phyloP scores from a whole-genome alignment of 169 alveolate species.

The Plasmodium knowlesi region DNA sequence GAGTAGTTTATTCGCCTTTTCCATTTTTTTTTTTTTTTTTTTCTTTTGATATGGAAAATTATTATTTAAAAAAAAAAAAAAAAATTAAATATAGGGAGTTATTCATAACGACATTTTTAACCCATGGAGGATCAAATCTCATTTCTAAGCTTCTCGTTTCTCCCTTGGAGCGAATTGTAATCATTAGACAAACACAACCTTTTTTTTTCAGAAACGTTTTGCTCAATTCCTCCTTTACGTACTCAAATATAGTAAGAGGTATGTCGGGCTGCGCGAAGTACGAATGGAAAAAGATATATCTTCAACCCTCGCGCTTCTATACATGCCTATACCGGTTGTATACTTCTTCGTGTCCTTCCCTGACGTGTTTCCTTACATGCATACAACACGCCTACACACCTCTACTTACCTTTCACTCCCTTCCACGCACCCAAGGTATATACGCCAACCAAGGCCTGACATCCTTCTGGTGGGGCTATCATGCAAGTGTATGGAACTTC shows the following conservation, averaged over 20 bases:
- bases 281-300: background rate
- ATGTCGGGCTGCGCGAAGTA: background rate
- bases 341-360: background rate
- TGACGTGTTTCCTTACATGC: background rate
- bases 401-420: background rate
- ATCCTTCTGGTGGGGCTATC: constrained; percentile 75
- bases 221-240: constrained; percentile 37
- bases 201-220: constrained; percentile 39
- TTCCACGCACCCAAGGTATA: constrained; percentile 32
- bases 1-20: background rate
- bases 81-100: constrained; percentile 53
- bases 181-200: constrained; percentile 69
- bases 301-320: background rate
- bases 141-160: constrained; percentile 62
- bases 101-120: constrained; percentile 67
- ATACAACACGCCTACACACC: background rate
- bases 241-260: constrained; percentile 60
- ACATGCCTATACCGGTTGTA: background rate
- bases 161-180: constrained; percentile 64
- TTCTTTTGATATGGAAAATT: constrained; percentile 59
- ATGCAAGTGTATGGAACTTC: constrained; percentile 55
- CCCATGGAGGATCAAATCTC: constrained; percentile 73
- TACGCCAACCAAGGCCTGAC: constrained; percentile 41
- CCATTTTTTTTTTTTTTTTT: background rate
- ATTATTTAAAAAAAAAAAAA: constrained; percentile 72